Evolutionary conservation across 2,329 filamentous ascomycete genomes (phyloP), one percentile per base, ranked within the genome.

Genomic region (Polychaeton citri): DNA sequence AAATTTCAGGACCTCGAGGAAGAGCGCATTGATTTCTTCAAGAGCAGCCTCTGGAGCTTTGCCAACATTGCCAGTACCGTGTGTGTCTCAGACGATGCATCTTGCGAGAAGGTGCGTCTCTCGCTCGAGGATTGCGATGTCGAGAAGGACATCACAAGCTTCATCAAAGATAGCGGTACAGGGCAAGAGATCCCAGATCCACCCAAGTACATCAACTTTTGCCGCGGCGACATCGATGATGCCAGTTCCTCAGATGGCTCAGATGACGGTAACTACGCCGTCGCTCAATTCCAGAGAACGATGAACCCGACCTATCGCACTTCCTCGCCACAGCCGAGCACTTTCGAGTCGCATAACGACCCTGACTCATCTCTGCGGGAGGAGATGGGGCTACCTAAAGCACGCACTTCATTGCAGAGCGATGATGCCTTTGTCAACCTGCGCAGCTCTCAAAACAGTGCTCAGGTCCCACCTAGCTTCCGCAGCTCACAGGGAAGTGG

Each of bases 1-100:
- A 98, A 96, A 66, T 98, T 98, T 61, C 92, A 98, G 65, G 92
- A 98, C 52, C 74, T 98, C 9, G 90, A 98, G 62, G 92, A 98
- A 59, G 90, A 98, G 62, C 74, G 90, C 30, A 71, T 98, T 26
- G 90, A 98, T 60, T 98, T 94, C 55, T 87, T 86, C 46, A 98
- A 96, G 68, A 93, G 83, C 63, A 96, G 90, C 53, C 68, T 98
- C 6, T 98, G 90, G 92, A 88, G 79, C 10, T 98, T 96, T 63
- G 88, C 90, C 38, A 98, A 98, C 57, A 86, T 98, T 49, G 78
- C 90, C 1, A 96, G 88, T 0, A 96, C 88, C 0, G 90, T 96
- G 8, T 98, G 90, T 54, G 90, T 98, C 33, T 96, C 87, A 56
- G 90, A 98, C 52, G 90, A 98, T 63, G 48, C 72, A 44, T 90